Percentiles rank a stretch among this genome's conserved stretches.
These are phyloP conservation scores for Pseudocercospora fuligena DNA, from an alignment of 2,329 filamentous ascomycete species.

Conservation along the genomic window DNA sequence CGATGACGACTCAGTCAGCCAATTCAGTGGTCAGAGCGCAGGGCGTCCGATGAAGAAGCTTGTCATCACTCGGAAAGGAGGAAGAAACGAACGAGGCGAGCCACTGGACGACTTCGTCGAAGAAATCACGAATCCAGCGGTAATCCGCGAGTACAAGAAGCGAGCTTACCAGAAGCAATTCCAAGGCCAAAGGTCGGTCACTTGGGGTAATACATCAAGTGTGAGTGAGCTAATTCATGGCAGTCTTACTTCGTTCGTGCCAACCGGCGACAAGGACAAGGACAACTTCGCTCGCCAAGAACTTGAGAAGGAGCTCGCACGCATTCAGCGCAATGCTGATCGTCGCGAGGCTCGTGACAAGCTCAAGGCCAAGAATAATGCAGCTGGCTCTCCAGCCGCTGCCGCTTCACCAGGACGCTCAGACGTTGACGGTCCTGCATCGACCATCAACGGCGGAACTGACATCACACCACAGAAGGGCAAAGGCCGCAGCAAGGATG, in stretches of 20 bases:
- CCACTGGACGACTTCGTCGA: conserved; percentile 30
- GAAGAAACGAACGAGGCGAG: conserved; percentile 67
- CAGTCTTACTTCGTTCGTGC: conserved; percentile 49
- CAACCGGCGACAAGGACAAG: conserved; percentile 69
- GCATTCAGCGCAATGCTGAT: conserved; percentile 89
- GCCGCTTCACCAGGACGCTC: conserved; percentile 49
- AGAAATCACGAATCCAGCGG: conserved; percentile 67
- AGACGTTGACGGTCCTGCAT: conserved; percentile 52
- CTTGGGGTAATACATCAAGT: background rate
- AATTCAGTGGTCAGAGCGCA: conserved; percentile 53
- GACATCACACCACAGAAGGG: conserved; percentile 38
- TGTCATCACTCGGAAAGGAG: conserved; percentile 71
- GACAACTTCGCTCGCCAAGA: conserved; percentile 64
- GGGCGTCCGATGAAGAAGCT: conserved; percentile 64
- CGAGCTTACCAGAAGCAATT: conserved; percentile 73
- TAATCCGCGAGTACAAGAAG: conserved; percentile 88
- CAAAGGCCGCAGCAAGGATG: conserved; percentile 64
- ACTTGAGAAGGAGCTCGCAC: conserved; percentile 74
- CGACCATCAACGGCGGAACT: conserved; percentile 24
- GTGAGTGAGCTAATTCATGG: conserved; percentile 5
- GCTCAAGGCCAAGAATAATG: conserved; percentile 65
- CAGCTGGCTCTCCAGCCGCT: conserved; percentile 51
- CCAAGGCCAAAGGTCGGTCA: conserved; percentile 68
- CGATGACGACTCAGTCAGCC: conserved; percentile 76
- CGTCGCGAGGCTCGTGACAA: conserved; percentile 88